Conservation (phyloP, 1,139 yeast genomes). For the Hanseniaspora uvarum region DNA sequence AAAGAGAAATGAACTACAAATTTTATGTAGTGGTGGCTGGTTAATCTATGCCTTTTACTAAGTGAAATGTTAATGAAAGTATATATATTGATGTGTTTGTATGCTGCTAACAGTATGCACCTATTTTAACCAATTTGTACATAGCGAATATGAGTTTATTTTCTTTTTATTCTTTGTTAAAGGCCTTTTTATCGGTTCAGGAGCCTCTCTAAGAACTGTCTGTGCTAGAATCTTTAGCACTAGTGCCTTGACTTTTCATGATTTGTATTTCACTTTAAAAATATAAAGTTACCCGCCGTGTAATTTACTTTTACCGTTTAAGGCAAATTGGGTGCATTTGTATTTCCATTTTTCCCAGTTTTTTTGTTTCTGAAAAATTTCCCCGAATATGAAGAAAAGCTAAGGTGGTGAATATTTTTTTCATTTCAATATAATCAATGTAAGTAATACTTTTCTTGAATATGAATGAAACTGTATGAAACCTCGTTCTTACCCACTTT, state of each 20-base stretch:
- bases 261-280: too few relatives aligned
- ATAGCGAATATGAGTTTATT: neutral
- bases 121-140: slow-evolving; percentile 3
- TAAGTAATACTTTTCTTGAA: neutral
- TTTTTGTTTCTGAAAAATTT: neutral
- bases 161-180: neutral
- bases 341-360: neutral
- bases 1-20: neutral
- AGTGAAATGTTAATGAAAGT: neutral
- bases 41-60: neutral
- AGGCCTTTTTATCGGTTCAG: neutral
- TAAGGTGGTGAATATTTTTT: neutral
- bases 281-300: neutral
- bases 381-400: neutral
- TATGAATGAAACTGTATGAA: neutral
- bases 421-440: neutral
- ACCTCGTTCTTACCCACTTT: neutral
- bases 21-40: neutral
- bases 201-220: too few relatives aligned
- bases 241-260: too few relatives aligned
- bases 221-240: too few relatives aligned
- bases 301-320: neutral
- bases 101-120: neutral
- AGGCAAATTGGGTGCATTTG: neutral
- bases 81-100: neutral